Evolutionary conservation across 306 rosid genomes (phyloP).

Genomic region (Prinsepia uniflora): DNA sequence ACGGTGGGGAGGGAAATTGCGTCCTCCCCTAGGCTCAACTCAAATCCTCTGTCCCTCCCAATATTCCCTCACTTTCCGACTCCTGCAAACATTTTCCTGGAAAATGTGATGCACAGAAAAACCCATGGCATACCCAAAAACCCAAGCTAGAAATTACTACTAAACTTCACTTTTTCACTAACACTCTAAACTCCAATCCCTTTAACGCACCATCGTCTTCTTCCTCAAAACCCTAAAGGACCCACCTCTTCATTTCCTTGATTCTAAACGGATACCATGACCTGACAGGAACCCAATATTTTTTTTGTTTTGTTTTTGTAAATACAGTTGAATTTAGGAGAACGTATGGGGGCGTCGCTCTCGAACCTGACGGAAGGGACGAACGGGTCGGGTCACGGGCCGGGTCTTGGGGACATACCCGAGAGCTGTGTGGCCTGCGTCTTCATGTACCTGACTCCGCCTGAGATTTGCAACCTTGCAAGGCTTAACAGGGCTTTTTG

Average conservation of each 20-base stretch:
- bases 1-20: slow-evolving; percentile 15
- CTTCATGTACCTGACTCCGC: slow-evolving; percentile 73
- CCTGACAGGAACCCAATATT: neutral
- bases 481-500: slow-evolving; percentile 78
- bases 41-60: neutral
- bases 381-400: slow-evolving; percentile 55
- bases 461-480: slow-evolving; percentile 86
- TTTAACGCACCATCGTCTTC: neutral
- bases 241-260: neutral
- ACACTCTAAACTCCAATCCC: slow-evolving; percentile 11
- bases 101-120: neutral
- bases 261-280: neutral
- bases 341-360: slow-evolving; percentile 68
- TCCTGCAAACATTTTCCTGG: slow-evolving; percentile 12
- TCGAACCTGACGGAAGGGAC: slow-evolving; percentile 55
- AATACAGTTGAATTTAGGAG: slow-evolving; percentile 4
- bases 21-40: neutral
- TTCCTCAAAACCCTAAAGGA: neutral
- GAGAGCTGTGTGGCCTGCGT: slow-evolving; percentile 90
- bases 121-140: neutral
- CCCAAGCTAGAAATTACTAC: neutral
- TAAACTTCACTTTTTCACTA: slow-evolving; percentile 6
- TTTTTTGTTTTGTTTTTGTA: too few species aligned
- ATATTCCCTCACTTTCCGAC: neutral
- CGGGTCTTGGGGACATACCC: slow-evolving; percentile 89